Evolutionary conservation across 257 asterid genomes (phyloP).

Genomic region (Eucommia ulmoides): DNA sequence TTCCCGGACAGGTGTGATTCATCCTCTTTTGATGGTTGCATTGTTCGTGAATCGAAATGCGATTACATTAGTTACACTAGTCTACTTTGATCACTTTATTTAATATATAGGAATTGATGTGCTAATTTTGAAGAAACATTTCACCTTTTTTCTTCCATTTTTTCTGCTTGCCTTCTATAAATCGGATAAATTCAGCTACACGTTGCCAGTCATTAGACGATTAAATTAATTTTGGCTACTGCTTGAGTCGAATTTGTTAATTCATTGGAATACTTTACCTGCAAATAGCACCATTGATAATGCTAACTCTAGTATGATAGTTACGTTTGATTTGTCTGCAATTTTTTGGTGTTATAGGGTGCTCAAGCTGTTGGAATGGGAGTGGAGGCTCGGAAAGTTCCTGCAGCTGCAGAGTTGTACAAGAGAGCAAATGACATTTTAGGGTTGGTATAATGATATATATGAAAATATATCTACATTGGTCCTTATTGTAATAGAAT

Average conservation of each 20-base stretch:
- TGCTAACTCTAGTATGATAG: not conserved
- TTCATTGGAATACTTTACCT: not conserved
- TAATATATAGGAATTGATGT: not conserved
- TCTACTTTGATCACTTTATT: not conserved
- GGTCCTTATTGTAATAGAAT: no score
- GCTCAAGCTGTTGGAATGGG: conserved; percentile 99
- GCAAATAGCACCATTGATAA: not conserved
- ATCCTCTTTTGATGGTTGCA: not conserved
- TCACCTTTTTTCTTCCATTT: not conserved
- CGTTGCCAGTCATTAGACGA: no score
- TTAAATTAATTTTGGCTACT: not conserved
- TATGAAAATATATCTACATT: no score
- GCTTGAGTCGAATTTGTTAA: not conserved
- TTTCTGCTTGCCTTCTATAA: not conserved
- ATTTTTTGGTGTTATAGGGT: conserved; percentile 44
- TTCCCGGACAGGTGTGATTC: conserved; percentile 84
- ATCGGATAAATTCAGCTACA: not conserved
- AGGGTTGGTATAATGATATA: no score
- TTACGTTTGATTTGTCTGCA: conserved; percentile 5
- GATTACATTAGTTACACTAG: not conserved
- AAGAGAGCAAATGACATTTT: conserved; percentile 69
- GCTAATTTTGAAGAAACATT: not conserved
- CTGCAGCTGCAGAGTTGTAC: conserved; percentile 89
- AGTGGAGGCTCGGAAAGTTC: conserved; percentile 81
- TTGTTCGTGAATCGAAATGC: not conserved